Conservation (phyloP, 495 filamentous ascomycete species). For the Trichoderma virens region DNA sequence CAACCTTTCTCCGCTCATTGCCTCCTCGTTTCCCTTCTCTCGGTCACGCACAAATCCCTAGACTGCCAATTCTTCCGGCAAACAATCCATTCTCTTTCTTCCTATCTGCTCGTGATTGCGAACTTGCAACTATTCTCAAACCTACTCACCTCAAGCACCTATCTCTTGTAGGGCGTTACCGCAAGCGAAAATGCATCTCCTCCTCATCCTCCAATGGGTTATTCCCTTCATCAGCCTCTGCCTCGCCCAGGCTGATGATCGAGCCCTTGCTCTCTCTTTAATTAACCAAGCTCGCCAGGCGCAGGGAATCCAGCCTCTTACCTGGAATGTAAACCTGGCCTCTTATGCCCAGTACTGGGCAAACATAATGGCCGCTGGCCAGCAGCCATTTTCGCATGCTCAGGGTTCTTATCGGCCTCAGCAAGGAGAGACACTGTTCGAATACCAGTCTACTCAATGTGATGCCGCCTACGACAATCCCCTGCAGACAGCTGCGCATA, state of each 20-base stretch:
- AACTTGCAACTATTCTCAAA: background rate
- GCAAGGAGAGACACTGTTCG: background rate
- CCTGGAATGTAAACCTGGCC: background rate
- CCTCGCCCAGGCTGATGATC: background rate
- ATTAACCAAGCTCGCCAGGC: background rate
- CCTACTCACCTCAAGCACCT: background rate
- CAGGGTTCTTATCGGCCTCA: background rate
- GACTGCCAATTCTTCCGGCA: no score
- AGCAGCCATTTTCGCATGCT: slow-evolving; percentile 1
- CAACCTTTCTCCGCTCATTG: no score
- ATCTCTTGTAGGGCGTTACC: background rate
- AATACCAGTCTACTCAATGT: background rate
- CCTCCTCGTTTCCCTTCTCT: no score
- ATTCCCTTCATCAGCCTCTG: background rate
- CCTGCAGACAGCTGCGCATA: background rate
- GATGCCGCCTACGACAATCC: background rate
- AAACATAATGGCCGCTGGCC: background rate
- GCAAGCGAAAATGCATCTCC: background rate
- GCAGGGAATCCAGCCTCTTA: background rate
- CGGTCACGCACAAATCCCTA: no score
- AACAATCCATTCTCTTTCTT: background rate
- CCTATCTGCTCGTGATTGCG: background rate
- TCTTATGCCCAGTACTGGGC: slow-evolving; percentile 6
- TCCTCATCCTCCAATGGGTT: background rate
- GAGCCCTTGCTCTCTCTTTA: background rate